Evolutionary conservation across 2,329 filamentous ascomycete species (phyloP), one percentile per base, ranked within the genome.

Genomic region (Penicillium sp.): DNA sequence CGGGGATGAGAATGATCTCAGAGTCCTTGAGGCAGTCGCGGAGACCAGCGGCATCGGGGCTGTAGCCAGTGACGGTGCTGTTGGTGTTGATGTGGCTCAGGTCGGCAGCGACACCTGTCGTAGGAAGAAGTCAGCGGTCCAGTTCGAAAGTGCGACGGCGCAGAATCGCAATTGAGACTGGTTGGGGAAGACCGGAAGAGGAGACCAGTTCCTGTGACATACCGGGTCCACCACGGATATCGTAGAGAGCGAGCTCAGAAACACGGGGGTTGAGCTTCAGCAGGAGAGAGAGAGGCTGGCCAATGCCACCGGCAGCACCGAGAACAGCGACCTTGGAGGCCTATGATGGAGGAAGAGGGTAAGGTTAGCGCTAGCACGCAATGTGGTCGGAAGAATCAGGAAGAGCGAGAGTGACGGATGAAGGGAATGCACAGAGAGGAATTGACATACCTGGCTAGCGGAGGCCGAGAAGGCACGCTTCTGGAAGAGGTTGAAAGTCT

Each of bases 21-120:
- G 93, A 85, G 78, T 87, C 93, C 84, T 91, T 91, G 80, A 99
- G 88, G 76, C 89, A 90, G 69, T 86, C 86, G 74, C 87, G 86
- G 67, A 98, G 90, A 75, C 92, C 92, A 63, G 85, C 84, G 66
- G 90, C 84, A 68, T 86, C 90, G 70, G 93, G 87, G 71, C 93
- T 89, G 82, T 94, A 96, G 79, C 95, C 95, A 76, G 86, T 93
- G 82, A 98, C 94, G 74, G 82, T 89, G 85, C 91, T 94, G 89
- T 96, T 96, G 83, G 94, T 97, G 90, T 98, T 98, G 88, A 99
- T 93, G 87, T 99, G 95, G 78, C 91, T 91, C 82, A 99, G 89
- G 83, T 99, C 95, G 80, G 95, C 95, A 74, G 94, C 95, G 82
- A 99, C 95, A 90, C 94, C 94, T 95, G 73, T 42, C 73, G 7